phyloP scores from a whole-genome alignment of 805 yeast genomes.

The Saturnispora silvae region DNA sequence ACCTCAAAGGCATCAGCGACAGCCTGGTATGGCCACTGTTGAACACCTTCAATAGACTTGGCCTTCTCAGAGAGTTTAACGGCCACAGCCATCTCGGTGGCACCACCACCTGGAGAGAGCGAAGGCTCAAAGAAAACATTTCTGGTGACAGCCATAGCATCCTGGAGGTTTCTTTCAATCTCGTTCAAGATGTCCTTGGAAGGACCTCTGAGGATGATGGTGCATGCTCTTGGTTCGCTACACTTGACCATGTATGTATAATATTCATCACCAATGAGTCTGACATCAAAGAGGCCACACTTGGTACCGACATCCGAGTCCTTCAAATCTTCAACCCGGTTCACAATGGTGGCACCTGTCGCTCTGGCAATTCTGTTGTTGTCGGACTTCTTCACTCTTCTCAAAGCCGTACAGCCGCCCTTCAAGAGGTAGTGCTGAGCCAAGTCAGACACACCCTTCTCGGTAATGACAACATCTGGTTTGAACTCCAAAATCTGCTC shows the following conservation, averaged over 20 bases:
- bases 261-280: constrained; percentile 95
- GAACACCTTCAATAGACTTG: constrained; percentile 84
- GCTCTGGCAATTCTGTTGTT: constrained; percentile 95
- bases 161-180: constrained; percentile 93
- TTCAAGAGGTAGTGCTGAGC: constrained; percentile 94
- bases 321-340: constrained; percentile 87
- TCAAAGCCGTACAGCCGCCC: constrained; percentile 84
- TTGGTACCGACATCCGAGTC: constrained; percentile 81
- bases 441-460: constrained; percentile 94
- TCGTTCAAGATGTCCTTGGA: constrained; percentile 94
- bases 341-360: constrained; percentile 95
- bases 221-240: constrained; percentile 83
- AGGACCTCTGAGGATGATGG: constrained; percentile 87
- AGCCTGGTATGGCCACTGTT: constrained; percentile 98
- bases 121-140: constrained; percentile 92
- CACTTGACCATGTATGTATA: constrained; percentile 79
- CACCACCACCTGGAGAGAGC: constrained; percentile 98
- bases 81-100: constrained; percentile 97
- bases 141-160: constrained; percentile 96
- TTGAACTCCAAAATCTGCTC: constrained; percentile 73
- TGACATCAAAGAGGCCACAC: constrained; percentile 89
- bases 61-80: constrained; percentile 85
- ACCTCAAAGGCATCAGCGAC: constrained; percentile 98
- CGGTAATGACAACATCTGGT: constrained; percentile 93
- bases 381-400: constrained; percentile 93